These are phyloP conservation scores for Globisporangium middletonii DNA, from an alignment of 352 stramenopile genomes.

Conservation along the genomic window DNA sequence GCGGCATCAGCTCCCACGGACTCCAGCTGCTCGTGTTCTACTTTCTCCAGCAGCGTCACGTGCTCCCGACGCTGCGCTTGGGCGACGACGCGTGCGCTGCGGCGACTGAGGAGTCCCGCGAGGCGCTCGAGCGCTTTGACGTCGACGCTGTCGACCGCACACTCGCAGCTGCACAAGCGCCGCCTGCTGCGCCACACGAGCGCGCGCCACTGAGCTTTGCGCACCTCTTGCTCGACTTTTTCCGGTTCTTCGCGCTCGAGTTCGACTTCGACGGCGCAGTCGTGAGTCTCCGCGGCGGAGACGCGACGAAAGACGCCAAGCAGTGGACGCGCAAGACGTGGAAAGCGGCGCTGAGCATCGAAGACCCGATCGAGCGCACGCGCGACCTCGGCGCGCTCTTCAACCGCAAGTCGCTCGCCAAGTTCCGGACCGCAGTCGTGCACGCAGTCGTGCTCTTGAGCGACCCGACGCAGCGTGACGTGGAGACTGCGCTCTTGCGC, in stretches of 20 bases:
- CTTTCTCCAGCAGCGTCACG: constrained; percentile 46
- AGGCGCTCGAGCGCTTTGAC: constrained; percentile 16
- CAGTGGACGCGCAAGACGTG: constrained; percentile 37
- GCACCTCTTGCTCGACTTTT: constrained; percentile 53
- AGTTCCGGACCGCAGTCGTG: constrained; percentile 47
- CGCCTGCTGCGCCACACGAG: too few relatives aligned
- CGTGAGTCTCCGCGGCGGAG: constrained; percentile 40
- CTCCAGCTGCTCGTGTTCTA: constrained; percentile 61
- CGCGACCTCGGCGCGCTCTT: constrained; percentile 69
- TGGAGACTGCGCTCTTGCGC: background rate
- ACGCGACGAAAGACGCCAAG: constrained; percentile 36
- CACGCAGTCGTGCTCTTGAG: constrained; percentile 13
- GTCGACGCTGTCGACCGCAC: constrained; percentile 16
- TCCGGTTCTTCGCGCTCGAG: constrained; percentile 63
- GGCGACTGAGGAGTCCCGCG: constrained; percentile 14
- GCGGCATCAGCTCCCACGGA: constrained; percentile 61
- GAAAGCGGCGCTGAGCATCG: constrained; percentile 46
- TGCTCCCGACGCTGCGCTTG: constrained; percentile 49
- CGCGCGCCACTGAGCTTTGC: constrained; percentile 6
- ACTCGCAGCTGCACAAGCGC: constrained; percentile 6
- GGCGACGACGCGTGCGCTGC: constrained; percentile 3
- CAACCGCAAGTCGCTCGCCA: constrained; percentile 42
- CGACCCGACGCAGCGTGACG: background rate
- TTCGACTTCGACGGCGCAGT: constrained; percentile 68
- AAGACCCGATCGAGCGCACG: constrained; percentile 70